phyloP scores from a whole-genome alignment of 2,329 filamentous ascomycete genomes.

The Trichoderma sp. region DNA sequence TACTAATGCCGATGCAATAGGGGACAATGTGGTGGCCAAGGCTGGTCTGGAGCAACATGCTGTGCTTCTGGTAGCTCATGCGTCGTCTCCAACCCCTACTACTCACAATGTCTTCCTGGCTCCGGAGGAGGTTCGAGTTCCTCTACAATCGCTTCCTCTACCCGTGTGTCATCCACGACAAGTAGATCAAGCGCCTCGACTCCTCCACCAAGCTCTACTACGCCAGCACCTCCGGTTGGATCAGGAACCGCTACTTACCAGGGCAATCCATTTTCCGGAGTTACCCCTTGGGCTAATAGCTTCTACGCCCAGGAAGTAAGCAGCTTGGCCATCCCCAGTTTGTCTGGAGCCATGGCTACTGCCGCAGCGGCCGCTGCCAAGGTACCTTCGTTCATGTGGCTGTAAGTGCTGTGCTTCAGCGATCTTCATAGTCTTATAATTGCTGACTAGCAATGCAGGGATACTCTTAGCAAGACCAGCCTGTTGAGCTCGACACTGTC shows the following conservation, averaged over 20 bases:
- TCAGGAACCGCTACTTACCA: slow-evolving; percentile 3
- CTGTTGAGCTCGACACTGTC: background rate
- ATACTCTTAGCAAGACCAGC: slow-evolving; percentile 1
- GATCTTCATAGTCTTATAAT: background rate
- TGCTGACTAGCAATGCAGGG: background rate
- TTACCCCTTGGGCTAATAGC: slow-evolving; percentile 2
- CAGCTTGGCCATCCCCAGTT: slow-evolving; percentile 5
- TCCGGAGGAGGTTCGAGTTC: slow-evolving; percentile 2
- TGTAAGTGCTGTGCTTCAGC: background rate
- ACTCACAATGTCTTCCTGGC: slow-evolving; percentile 12
- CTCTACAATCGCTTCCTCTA: background rate
- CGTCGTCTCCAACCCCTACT: slow-evolving; percentile 6
- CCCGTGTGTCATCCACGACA: background rate
- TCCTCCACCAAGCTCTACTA: background rate
- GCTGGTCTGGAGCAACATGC: background rate
- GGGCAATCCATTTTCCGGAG: slow-evolving; percentile 12
- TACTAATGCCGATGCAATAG: background rate
- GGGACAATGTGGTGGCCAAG: slow-evolving; percentile 16
- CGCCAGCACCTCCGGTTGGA: background rate
- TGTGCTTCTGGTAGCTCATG: slow-evolving; percentile 13
- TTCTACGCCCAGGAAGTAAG: slow-evolving; percentile 7
- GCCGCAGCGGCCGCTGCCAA: slow-evolving; percentile 12
- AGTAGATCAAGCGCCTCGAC: background rate
- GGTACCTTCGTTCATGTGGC: slow-evolving; percentile 8
- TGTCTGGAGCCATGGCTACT: slow-evolving; percentile 12